Conservation (phyloP, 2,329 filamentous ascomycete genomes). For the Sarocladiaceae sp. region DNA sequence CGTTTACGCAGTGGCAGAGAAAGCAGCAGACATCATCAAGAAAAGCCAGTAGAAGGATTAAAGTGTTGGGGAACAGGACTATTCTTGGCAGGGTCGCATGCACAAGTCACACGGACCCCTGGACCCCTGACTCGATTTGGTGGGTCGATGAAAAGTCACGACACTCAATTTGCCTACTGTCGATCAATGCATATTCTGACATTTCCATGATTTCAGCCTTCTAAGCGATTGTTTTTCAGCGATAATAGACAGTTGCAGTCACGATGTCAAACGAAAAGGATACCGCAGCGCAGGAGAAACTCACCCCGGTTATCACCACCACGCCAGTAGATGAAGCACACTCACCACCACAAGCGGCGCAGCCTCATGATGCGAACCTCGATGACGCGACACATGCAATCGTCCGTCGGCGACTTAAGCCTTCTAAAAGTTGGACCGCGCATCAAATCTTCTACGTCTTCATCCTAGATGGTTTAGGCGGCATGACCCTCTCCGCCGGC, state of each 20-base stretch:
- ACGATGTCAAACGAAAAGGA: no score
- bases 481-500: constrained; percentile 41
- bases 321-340: no score
- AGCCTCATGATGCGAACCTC: no score
- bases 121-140: neutral
- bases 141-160: neutral
- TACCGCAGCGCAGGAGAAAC: no score
- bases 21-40: constrained; percentile 27
- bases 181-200: neutral
- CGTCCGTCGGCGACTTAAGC: constrained; percentile 26
- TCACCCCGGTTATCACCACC: no score
- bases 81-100: neutral
- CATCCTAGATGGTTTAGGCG: constrained; percentile 40
- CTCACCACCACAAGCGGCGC: no score
- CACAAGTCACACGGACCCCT: neutral
- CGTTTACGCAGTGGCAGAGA: constrained; percentile 50
- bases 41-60: neutral
- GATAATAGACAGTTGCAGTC: neutral
- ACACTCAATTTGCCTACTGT: neutral
- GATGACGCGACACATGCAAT: no score
- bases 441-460: constrained; percentile 48
- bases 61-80: no score
- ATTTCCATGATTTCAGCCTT: neutral
- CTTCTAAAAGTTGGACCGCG: constrained; percentile 34
- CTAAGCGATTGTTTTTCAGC: no score